Conservation (phyloP, 768 basidiomycete species). For the Antrodiella citrinella region DNA sequence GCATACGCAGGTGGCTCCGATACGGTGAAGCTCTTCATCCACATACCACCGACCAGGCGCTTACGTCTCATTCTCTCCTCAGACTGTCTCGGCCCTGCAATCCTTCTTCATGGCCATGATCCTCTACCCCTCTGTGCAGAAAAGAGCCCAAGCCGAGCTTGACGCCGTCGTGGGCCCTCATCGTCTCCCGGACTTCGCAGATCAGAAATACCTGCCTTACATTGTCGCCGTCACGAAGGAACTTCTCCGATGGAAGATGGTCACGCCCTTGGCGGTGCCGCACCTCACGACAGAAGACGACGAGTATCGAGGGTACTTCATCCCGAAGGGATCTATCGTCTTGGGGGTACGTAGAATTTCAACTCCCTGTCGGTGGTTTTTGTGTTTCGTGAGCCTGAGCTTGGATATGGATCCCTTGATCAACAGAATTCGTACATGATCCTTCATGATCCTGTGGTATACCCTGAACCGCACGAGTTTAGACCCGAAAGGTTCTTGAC, state of each 20-base stretch:
- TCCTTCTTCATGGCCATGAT: conserved; percentile 1
- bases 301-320: conserved; percentile 20
- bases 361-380: not conserved
- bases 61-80: not conserved
- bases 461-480: conserved; percentile 40
- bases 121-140: conserved; percentile 11
- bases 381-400: not conserved
- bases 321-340: conserved; percentile 21
- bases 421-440: conserved; percentile 1
- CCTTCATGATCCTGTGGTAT: conserved; percentile 38
- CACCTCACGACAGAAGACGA: conserved; percentile 17
- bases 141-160: conserved; percentile 52
- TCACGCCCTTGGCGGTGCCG: conserved; percentile 22
- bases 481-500: conserved; percentile 36
- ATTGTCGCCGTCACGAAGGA: conserved; percentile 44
- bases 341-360: not conserved
- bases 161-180: conserved; percentile 43
- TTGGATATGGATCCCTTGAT: no score
- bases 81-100: not conserved
- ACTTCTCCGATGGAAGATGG: conserved; percentile 40
- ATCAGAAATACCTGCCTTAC: conserved; percentile 43
- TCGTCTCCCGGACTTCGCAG: conserved; percentile 46
- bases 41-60: not conserved
- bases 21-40: not conserved
- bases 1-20: not conserved